These are phyloP conservation scores for Starmerella sirachaensis DNA, from an alignment of 805 yeast genomes.

Conservation along the genomic window DNA sequence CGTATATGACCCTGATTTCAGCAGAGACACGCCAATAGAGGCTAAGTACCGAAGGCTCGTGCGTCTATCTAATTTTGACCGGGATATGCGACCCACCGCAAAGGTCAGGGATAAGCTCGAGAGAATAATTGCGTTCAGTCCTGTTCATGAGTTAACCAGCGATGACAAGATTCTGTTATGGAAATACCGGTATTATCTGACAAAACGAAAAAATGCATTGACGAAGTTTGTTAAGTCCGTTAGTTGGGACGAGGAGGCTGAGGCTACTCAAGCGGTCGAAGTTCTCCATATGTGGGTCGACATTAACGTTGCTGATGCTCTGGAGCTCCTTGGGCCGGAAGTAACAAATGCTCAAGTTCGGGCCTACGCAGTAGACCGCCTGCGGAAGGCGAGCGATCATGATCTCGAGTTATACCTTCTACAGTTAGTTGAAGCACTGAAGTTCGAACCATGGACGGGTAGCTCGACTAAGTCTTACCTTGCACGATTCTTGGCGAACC, in stretches of 20 bases:
- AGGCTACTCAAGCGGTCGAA: conserved; percentile 66
- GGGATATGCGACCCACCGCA: conserved; percentile 80
- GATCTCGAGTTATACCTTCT: conserved; percentile 72
- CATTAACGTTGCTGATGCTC: conserved; percentile 70
- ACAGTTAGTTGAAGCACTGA: conserved; percentile 84
- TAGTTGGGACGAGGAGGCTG: conserved; percentile 76
- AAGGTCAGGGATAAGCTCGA: conserved; percentile 63
- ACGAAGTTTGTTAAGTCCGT: conserved; percentile 79
- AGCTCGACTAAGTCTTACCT: conserved; percentile 24
- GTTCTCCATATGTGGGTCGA: conserved; percentile 59
- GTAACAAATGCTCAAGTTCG: conserved; percentile 65
- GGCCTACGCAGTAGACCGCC: conserved; percentile 76
- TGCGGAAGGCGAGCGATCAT: conserved; percentile 63
- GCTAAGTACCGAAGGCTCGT: conserved; percentile 73
- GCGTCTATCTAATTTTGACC: conserved; percentile 63
- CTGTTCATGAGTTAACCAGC: conserved; percentile 68
- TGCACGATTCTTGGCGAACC: conserved; percentile 54
- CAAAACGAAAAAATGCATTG: conserved; percentile 54
- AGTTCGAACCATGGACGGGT: conserved; percentile 47
- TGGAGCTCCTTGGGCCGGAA: conserved; percentile 71
- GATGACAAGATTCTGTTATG: conserved; percentile 79
- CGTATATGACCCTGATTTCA: conserved; percentile 61
- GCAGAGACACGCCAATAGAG: conserved; percentile 70
- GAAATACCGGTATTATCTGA: conserved; percentile 75
- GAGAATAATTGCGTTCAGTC: conserved; percentile 60